These are phyloP conservation scores for Phytophthora aleatoria DNA, from an alignment of 352 stramenopile genomes.

Conservation along the genomic window DNA sequence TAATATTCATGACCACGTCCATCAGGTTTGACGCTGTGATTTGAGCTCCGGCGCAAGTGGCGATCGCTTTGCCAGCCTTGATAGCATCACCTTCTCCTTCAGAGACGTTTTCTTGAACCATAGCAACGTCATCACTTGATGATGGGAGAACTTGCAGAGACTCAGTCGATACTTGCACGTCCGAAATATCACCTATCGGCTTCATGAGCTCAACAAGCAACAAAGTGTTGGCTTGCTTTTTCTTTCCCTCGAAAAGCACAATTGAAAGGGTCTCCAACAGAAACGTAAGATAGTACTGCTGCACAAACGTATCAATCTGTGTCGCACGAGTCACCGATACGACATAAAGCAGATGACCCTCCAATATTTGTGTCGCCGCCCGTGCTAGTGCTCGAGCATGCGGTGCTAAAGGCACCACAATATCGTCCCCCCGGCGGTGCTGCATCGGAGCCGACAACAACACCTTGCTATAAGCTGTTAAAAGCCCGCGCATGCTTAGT, in stretches of 20 bases:
- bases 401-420: conserved; percentile 51
- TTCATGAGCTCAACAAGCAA: conserved; percentile 71
- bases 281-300: conserved; percentile 81
- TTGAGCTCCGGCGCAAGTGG: conserved; percentile 32
- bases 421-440: conserved; percentile 72
- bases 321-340: conserved; percentile 41
- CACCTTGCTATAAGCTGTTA: conserved; percentile 68
- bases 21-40: conserved; percentile 51
- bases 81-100: conserved; percentile 12
- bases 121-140: conserved; percentile 35
- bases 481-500: conserved; percentile 65
- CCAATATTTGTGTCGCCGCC: conserved; percentile 50
- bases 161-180: conserved; percentile 14
- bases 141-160: background rate
- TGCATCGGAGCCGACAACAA: conserved; percentile 67
- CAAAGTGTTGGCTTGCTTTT: conserved; percentile 77
- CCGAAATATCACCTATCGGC: conserved; percentile 29
- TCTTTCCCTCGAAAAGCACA: conserved; percentile 78
- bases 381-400: conserved; percentile 60
- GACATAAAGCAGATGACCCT: conserved; percentile 59
- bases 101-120: conserved; percentile 27
- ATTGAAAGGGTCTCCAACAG: conserved; percentile 79
- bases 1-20: conserved; percentile 60
- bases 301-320: conserved; percentile 63
- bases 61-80: conserved; percentile 26